Base-by-base conservation (phyloP, 768 basidiomycete genomes). In the Lanmaoa rubissima region DNA sequence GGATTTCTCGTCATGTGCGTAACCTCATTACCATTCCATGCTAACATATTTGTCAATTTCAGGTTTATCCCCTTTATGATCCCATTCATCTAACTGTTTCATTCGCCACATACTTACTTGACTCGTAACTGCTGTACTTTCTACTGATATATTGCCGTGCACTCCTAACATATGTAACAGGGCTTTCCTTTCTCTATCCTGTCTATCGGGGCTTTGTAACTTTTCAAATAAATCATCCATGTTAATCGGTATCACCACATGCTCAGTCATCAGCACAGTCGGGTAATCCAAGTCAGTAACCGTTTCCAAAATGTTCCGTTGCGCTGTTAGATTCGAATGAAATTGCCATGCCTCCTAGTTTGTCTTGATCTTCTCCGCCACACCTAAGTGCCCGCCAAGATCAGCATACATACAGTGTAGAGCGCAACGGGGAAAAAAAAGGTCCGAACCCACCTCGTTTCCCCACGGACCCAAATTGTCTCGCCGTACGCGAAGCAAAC, bases 401-500 rank as follows among this genome's bases (percentile, higher is more conserved):
- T 51, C 51, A 56, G 44, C 13, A 38, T 11, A 5, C 19, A 14
- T 46, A 13, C 1, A 31, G 17, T n/a, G 9, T 4, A 34, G 19
- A 40, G 11, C 11, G 1, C 10, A 31, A 47, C 10, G 6, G 28
- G 28, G 28, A 24, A 24, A 38, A 17, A 2, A 46, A 12, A 10
- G 17, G 28, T 3, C 32, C 47, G 5, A 35, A 28, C 61, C 17
- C 48, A 71, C 70, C 60, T 53, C 32, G 61, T 51, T 51, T 56
- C 21, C 57, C 59, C 21, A 56, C 39, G 41, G 63, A 60, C 16
- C 75, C 73, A 62, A 87, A 88, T 61, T 86, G 90, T 74, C 81
- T 86, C 43, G 82, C 75, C 2, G 89, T 82, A 38, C 92, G 77
- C 34, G 77, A 77, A 1, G 78, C 69, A 61, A 94, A 94, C 40